phyloP scores from a whole-genome alignment of 2,329 filamentous ascomycete species.

The Gyromitra esculenta region DNA sequence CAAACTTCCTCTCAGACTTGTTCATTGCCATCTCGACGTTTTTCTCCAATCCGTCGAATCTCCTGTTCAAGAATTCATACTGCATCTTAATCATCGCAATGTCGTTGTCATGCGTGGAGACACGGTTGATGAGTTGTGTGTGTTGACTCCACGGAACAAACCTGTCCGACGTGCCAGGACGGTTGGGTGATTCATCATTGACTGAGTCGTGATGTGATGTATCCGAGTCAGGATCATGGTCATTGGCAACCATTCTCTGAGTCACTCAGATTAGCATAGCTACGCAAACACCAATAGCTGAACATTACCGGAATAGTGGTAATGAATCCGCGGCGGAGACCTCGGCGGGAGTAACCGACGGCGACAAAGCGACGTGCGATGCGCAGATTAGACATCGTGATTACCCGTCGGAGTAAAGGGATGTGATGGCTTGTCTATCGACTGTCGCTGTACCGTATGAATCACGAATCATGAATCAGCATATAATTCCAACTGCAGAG shows the following conservation, averaged over 20 bases:
- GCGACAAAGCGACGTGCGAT: slow-evolving; percentile 31
- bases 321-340: slow-evolving; percentile 33
- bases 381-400: slow-evolving; percentile 26
- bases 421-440: slow-evolving; percentile 31
- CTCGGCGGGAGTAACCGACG: slow-evolving; percentile 29
- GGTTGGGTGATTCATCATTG: slow-evolving; percentile 26
- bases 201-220: slow-evolving; percentile 33
- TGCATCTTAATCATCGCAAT: slow-evolving; percentile 27
- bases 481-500: slow-evolving; percentile 20
- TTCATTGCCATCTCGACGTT: slow-evolving; percentile 14
- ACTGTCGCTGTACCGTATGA: slow-evolving; percentile 29
- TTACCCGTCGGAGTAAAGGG: slow-evolving; percentile 29
- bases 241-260: slow-evolving; percentile 23
- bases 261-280: slow-evolving; percentile 31
- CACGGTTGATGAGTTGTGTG: slow-evolving; percentile 7
- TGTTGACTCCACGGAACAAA: slow-evolving; percentile 26
- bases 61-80: slow-evolving; percentile 33
- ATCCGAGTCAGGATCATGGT: slow-evolving; percentile 15
- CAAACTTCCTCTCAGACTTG: slow-evolving; percentile 14
- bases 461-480: not conserved
- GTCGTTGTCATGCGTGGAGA: not conserved
- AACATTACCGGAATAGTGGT: slow-evolving; percentile 35
- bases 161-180: slow-evolving; percentile 1
- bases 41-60: slow-evolving; percentile 30
- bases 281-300: slow-evolving; percentile 38